phyloP scores from a whole-genome alignment of 306 rosid genomes.

The Biancaea sappan region DNA sequence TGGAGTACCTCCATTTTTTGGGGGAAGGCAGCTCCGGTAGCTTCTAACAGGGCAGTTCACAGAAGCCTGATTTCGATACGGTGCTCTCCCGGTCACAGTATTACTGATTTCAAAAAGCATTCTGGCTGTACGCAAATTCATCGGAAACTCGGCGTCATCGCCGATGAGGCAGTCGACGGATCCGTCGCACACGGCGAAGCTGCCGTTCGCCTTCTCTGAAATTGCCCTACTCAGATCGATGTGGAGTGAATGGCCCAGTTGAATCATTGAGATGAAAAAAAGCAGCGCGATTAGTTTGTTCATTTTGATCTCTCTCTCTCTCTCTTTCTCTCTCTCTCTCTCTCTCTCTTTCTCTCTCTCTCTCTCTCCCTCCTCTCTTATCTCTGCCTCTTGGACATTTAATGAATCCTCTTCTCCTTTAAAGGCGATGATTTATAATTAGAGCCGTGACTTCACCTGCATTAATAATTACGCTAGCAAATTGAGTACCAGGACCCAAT shows the following conservation, averaged over 20 bases:
- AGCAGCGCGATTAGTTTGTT: constrained; percentile 19
- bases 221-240: not conserved
- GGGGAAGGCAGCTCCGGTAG: constrained; percentile 37
- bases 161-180: constrained; percentile 36
- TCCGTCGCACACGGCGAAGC: constrained; percentile 2
- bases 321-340: no score
- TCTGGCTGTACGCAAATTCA: constrained; percentile 32
- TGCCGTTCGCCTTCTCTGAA: constrained; percentile 11
- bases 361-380: no score
- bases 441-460: no score
- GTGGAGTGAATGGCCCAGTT: constrained; percentile 36
- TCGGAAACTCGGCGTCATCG: constrained; percentile 27
- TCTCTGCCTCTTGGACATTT: no score
- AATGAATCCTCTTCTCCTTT: no score
- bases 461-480: no score
- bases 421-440: no score
- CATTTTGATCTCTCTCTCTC: no score
- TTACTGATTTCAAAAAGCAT: constrained; percentile 29
- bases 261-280: constrained; percentile 17
- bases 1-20: constrained; percentile 6
- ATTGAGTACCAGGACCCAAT: no score
- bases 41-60: constrained; percentile 5
- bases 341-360: no score
- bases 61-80: constrained; percentile 1
- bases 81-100: not conserved